A percentile compares a stretch with the other conserved stretches of the same genome.
phyloP scores from a whole-genome alignment of 192 early-diverging fungal species.

The Geosiphon pyriformis region DNA sequence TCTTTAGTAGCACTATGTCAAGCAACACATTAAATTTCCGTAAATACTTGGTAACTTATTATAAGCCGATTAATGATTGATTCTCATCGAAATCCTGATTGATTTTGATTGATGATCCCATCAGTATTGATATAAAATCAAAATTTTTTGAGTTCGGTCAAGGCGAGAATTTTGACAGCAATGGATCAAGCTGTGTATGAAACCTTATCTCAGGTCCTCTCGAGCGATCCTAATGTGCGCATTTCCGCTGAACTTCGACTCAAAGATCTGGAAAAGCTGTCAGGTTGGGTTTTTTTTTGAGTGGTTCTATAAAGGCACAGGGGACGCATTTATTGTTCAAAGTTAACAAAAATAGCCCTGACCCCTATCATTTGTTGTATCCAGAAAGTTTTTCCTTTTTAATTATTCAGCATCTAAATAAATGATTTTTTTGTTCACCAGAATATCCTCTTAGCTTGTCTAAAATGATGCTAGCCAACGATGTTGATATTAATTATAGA shows the following conservation, averaged over 20 bases:
- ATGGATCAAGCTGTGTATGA: constrained; percentile 76
- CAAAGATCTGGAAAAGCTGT: constrained; percentile 57
- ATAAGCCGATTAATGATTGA: no score
- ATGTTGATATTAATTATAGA: constrained; percentile 56
- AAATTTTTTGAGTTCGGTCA: no score
- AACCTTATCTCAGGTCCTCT: constrained; percentile 62
- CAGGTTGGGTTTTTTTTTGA: constrained; percentile 41
- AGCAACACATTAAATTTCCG: no score
- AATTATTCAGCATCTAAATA: background rate
- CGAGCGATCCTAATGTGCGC: constrained; percentile 58
- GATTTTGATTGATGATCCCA: no score
- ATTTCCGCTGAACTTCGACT: constrained; percentile 61
- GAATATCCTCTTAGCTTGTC: constrained; percentile 68
- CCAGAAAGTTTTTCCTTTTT: constrained; percentile 2
- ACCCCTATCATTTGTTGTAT: background rate
- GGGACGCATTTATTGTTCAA: background rate
- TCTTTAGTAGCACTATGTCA: no score
- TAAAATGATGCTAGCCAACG: constrained; percentile 56
- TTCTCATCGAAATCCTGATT: no score
- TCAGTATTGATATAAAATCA: no score
- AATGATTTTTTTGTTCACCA: constrained; percentile 21
- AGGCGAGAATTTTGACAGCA: no score
- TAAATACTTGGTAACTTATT: no score
- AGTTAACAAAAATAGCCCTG: background rate
- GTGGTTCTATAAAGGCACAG: background rate